These are phyloP conservation scores for Obelidium mucronatum DNA, from an alignment of 192 early-diverging fungal genomes.

Conservation along the genomic window DNA sequence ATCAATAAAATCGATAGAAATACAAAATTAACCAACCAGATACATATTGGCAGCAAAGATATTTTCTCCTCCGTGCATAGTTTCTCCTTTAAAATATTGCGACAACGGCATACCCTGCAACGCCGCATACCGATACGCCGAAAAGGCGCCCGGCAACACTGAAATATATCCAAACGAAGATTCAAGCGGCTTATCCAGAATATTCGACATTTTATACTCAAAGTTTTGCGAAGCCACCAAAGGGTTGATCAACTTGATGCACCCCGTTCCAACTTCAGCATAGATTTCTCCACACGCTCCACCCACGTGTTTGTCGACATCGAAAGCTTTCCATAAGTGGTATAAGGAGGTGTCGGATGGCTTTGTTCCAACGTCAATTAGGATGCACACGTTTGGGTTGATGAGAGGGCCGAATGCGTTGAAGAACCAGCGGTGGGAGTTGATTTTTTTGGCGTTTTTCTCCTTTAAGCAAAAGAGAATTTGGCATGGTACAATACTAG, in stretches of 20 bases:
- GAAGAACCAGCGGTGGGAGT: constrained; percentile 77
- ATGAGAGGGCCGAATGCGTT: constrained; percentile 70
- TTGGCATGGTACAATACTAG: constrained; percentile 71
- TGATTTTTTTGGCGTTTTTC: constrained; percentile 91
- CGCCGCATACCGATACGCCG: constrained; percentile 81
- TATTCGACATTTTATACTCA: constrained; percentile 74
- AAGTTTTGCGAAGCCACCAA: constrained; percentile 78
- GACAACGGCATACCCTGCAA: constrained; percentile 72
- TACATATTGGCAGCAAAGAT: constrained; percentile 85
- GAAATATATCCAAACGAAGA: constrained; percentile 94
- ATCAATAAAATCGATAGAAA: not conserved
- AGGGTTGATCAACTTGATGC: constrained; percentile 65
- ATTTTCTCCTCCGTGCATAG: constrained; percentile 54
- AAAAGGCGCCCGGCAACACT: constrained; percentile 89
- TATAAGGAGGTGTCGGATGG: constrained; percentile 85
- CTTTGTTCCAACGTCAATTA: constrained; percentile 94
- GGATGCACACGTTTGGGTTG: constrained; percentile 75
- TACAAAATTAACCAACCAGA: too few species aligned
- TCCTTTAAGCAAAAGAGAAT: constrained; percentile 89
- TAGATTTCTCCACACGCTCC: constrained; percentile 97
- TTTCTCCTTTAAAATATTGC: constrained; percentile 75
- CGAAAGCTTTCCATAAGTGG: constrained; percentile 94
- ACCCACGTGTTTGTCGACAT: constrained; percentile 77
- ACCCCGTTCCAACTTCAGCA: constrained; percentile 77
- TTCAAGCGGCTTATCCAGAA: constrained; percentile 68